Evolutionary conservation across 768 basidiomycete species (phyloP), one percentile per base, ranked within the genome.

Genomic region (Russula olivacea): DNA sequence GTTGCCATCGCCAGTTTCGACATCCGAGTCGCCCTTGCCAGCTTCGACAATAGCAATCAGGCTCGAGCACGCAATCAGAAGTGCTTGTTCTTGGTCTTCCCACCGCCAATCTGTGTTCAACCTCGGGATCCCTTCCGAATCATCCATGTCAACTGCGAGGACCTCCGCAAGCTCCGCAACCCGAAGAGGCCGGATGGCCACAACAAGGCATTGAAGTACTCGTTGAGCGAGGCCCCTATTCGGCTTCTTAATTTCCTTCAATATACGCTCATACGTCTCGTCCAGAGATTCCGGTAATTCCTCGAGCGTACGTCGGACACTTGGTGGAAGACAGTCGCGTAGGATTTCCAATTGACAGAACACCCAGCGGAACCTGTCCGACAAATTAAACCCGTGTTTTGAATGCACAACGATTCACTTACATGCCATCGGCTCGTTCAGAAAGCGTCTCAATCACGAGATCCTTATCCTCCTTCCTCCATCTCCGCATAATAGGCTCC

Each of bases 171-270:
- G 51, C 12, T 53, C 58, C 12, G 7, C 49, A 14, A 59, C 58
- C 9, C 23, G 23, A 51, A 59, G 58, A 4, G 58, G 58, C 12
- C 58, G 58, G 32, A 41, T 23, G 3, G 58, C 38, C 10, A 51
- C 48, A 7, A 30, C 7, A 10, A 59, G 58, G 5, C 60, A 61
- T 15, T 61, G 41, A 8, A 61, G 34, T 12, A 61, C 15, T n/a
- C 51, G 52, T 4, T 10, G 60, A 28, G 60, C 60, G 10, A 34
- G 34, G 6, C 28, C 32, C 21, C 32, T n/a, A 7, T 45, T 25
- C 14, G 41, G 19, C 19, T 47, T 45, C 19, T 40, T 21, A 34
- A 61, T 61, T 8, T 17, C 21, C 50, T 21, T 38, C 32, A 61
- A 21, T 14, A 55, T 41, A 34, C 53, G 60, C 21, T 47, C 32